Evolutionary conservation across 192 early-diverging fungal species (phyloP).

Genomic region (Lunasporangiospora selenospora): DNA sequence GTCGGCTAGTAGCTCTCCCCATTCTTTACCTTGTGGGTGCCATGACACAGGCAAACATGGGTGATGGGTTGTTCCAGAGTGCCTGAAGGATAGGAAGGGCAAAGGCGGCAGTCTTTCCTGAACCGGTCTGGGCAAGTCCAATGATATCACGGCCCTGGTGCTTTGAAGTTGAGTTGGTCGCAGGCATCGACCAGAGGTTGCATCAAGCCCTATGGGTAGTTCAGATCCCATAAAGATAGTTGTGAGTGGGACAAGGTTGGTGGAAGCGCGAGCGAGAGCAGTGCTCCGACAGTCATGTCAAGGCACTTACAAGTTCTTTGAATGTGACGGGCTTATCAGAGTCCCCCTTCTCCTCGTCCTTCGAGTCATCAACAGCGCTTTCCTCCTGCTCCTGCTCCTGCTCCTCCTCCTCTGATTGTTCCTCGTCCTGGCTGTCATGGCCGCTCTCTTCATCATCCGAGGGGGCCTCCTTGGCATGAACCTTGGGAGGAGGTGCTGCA

Average conservation of each 20-base stretch:
- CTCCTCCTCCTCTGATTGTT: too few relatives aligned
- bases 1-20: too few relatives aligned
- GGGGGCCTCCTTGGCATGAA: slow-evolving; percentile 4
- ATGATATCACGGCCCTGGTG: slow-evolving; percentile 95
- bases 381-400: not conserved
- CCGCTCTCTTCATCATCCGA: not conserved
- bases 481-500: not conserved
- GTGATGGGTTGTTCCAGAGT: slow-evolving; percentile 87
- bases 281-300: not conserved
- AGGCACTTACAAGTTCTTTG: slow-evolving; percentile 33
- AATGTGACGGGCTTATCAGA: slow-evolving; percentile 23
- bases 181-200: slow-evolving; percentile 89
- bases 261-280: not conserved
- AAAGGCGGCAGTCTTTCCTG: slow-evolving; percentile 90
- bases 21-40: slow-evolving; percentile 95
- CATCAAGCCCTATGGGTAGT: slow-evolving; percentile 73
- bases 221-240: slow-evolving; percentile 5
- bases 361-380: not conserved
- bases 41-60: slow-evolving; percentile 95
- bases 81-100: slow-evolving; percentile 86
- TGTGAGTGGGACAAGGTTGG: not conserved
- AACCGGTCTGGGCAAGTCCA: slow-evolving; percentile 97
- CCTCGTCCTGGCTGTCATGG: slow-evolving; percentile 7
- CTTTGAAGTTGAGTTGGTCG: slow-evolving; percentile 85
- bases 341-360: not conserved